phyloP scores from a whole-genome alignment of 2,329 filamentous ascomycete species.

The Aspergillus texensis region DNA sequence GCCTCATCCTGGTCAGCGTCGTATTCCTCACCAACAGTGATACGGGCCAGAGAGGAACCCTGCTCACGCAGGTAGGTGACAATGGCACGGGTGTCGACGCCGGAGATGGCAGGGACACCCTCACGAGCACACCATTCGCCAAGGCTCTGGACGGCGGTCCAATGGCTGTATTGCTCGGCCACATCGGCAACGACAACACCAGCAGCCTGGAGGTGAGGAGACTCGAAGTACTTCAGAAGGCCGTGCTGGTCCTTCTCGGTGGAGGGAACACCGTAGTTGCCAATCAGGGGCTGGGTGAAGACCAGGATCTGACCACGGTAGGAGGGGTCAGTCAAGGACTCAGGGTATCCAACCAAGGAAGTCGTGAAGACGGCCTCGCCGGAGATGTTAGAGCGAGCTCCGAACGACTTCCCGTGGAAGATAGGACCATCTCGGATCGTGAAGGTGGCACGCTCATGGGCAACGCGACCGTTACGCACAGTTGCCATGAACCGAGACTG shows the following conservation, averaged over 20 bases:
- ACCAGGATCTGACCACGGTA: slow-evolving; percentile 87
- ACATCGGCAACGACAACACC: slow-evolving; percentile 96
- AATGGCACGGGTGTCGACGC: slow-evolving; percentile 94
- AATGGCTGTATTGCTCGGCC: slow-evolving; percentile 92
- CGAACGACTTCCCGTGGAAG: slow-evolving; percentile 95
- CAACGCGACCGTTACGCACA: slow-evolving; percentile 70
- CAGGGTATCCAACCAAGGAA: slow-evolving; percentile 94
- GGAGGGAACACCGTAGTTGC: slow-evolving; percentile 97
- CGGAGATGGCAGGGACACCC: slow-evolving; percentile 92
- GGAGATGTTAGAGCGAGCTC: slow-evolving; percentile 93
- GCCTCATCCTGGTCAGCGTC: slow-evolving; percentile 98
- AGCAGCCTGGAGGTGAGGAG: slow-evolving; percentile 92
- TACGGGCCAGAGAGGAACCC: slow-evolving; percentile 91
- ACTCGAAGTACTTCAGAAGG: slow-evolving; percentile 96
- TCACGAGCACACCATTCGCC: slow-evolving; percentile 94
- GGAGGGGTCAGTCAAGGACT: slow-evolving; percentile 74
- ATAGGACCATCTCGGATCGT: slow-evolving; percentile 96
- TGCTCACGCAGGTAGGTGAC: slow-evolving; percentile 95
- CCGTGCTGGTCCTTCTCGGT: slow-evolving; percentile 82
- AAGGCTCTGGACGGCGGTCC: slow-evolving; percentile 95
- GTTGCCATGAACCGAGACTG: slow-evolving; percentile 61
- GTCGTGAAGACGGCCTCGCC: slow-evolving; percentile 99
- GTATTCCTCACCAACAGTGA: slow-evolving; percentile 95
- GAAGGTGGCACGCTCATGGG: slow-evolving; percentile 82
- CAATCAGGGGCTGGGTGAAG: slow-evolving; percentile 96